Conservation (phyloP, 1,284 basidiomycete species). For the Laetiporus sulphureus region DNA sequence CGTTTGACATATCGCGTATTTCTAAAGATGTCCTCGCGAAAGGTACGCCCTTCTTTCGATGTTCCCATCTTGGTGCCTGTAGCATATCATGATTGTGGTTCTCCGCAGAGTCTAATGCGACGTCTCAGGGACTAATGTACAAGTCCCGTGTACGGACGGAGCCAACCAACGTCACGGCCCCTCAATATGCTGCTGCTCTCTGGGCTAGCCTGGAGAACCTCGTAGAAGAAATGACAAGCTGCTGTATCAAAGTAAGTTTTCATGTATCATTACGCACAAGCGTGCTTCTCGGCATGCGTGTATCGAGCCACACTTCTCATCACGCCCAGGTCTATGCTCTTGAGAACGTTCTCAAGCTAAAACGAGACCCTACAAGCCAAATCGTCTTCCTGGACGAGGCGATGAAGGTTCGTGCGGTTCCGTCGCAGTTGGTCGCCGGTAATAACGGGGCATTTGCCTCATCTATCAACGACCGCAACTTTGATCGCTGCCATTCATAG, state of each 20-base stretch:
- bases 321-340: constrained; percentile 77
- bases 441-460: no score
- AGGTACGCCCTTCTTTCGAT: constrained; percentile 39
- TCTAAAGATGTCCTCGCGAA: constrained; percentile 76
- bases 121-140: constrained; percentile 47
- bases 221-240: constrained; percentile 84
- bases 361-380: constrained; percentile 76
- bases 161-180: constrained; percentile 75
- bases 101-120: constrained; percentile 32
- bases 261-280: no score
- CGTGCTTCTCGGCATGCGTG: background rate
- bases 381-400: constrained; percentile 85
- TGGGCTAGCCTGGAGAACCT: constrained; percentile 82
- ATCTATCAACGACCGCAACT: no score
- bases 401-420: constrained; percentile 58
- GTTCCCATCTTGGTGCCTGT: background rate
- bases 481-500: constrained; percentile 25
- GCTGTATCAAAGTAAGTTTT: constrained; percentile 75
- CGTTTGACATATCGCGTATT: constrained; percentile 84
- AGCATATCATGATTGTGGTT: background rate
- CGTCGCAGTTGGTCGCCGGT: background rate
- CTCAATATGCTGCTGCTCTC: constrained; percentile 75
- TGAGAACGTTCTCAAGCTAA: constrained; percentile 87
- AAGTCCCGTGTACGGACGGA: constrained; percentile 79
- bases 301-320: background rate